Percentiles rank a stretch among this genome's conserved stretches.
phyloP scores from a whole-genome alignment of 1,284 basidiomycete species.

The Papiliotrema nemorosa region DNA sequence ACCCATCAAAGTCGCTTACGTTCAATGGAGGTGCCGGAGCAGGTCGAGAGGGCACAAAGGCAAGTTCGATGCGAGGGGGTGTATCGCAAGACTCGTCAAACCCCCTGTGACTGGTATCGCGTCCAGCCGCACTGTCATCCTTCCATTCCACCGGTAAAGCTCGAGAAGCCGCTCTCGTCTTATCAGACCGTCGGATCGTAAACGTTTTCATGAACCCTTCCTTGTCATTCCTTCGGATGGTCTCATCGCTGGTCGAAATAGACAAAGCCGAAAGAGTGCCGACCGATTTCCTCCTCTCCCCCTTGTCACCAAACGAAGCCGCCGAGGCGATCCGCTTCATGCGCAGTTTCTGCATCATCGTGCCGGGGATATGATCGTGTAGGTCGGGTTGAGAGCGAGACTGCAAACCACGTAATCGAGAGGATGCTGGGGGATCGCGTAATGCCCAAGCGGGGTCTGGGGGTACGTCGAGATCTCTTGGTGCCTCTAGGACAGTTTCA shows the following conservation, averaged over 20 bases:
- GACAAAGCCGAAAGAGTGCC: background rate
- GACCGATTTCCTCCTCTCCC: background rate
- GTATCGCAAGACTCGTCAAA: background rate
- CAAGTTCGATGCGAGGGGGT: background rate
- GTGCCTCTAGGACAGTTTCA: background rate
- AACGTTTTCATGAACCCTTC: background rate
- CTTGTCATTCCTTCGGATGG: background rate
- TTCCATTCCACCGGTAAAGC: no score
- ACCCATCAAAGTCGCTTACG: background rate
- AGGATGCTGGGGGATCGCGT: background rate
- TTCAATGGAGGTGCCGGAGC: background rate
- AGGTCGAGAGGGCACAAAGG: background rate
- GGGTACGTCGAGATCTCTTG: background rate
- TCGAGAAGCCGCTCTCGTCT: background rate
- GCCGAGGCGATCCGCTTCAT: background rate
- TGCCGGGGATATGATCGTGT: background rate
- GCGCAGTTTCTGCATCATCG: background rate
- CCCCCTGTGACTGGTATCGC: background rate
- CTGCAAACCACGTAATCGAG: background rate
- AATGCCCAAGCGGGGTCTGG: background rate
- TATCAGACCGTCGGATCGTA: background rate
- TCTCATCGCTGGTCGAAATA: background rate
- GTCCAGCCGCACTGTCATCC: no score
- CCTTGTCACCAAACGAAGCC: background rate
- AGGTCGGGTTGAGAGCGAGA: background rate